Conservation (phyloP, 169 alveolate genomes). For the Cryptosporidium baileyi region DNA sequence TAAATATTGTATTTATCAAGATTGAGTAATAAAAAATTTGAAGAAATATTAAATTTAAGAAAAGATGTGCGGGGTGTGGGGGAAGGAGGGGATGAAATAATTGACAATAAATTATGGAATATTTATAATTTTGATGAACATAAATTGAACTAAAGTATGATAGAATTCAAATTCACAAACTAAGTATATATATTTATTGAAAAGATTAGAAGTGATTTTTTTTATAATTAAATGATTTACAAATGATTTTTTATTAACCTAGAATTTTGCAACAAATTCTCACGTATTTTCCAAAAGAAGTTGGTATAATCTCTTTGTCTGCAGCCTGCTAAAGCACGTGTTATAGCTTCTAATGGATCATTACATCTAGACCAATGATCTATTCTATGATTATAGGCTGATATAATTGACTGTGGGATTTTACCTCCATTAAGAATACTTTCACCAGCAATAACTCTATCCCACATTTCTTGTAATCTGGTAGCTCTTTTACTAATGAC, state of each 20-base stretch:
- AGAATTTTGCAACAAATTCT: constrained; percentile 35
- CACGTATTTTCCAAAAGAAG: constrained; percentile 63
- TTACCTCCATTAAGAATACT: constrained; percentile 38
- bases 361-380: constrained; percentile 70
- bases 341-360: constrained; percentile 64
- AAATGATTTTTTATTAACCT: constrained; percentile 22
- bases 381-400: constrained; percentile 61
- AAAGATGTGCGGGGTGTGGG: no score
- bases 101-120: no score
- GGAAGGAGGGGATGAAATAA: no score
- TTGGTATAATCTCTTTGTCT: constrained; percentile 69
- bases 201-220: no score
- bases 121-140: no score
- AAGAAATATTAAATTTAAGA: no score
- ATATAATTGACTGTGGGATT: constrained; percentile 49
- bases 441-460: constrained; percentile 58
- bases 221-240: no score
- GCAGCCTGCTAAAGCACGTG: constrained; percentile 68
- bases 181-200: no score
- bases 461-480: constrained; percentile 68
- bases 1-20: no score
- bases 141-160: no score
- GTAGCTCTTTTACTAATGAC: constrained; percentile 69
- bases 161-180: no score
- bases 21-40: no score